Percentiles rank a stretch among this genome's conserved stretches.
These are phyloP conservation scores for Fusarium abutilonis DNA, from an alignment of 2,329 filamentous ascomycete genomes.

Conservation along the genomic window DNA sequence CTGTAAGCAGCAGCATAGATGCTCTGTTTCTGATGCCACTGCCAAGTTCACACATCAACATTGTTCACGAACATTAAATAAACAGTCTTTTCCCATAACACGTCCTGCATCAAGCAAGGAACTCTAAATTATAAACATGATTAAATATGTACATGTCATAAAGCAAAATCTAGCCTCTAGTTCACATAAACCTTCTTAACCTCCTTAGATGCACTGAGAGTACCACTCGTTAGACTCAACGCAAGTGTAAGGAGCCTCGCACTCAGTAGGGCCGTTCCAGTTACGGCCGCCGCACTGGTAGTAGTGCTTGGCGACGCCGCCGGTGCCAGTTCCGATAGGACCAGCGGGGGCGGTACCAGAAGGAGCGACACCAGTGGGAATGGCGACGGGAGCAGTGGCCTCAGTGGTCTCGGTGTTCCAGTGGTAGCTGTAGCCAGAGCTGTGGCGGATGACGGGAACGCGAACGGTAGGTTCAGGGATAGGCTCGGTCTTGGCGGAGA, in stretches of 20 bases:
- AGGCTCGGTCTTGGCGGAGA: neutral
- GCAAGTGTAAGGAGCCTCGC: conserved; percentile 36
- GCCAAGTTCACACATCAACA: neutral
- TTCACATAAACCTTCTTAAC: neutral
- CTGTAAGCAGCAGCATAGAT: too few relatives aligned
- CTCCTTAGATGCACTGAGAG: conserved; percentile 34
- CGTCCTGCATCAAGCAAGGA: conserved; percentile 31
- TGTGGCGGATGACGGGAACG: conserved; percentile 38
- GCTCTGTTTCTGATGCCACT: too few relatives aligned
- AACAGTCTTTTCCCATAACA: neutral
- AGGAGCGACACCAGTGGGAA: conserved; percentile 26
- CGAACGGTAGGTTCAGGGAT: conserved; percentile 8
- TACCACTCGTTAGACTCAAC: conserved; percentile 36
- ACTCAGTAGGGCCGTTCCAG: conserved; percentile 36
- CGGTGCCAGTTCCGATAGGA: conserved; percentile 24
- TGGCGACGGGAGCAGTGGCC: conserved; percentile 15
- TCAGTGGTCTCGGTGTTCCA: conserved; percentile 39
- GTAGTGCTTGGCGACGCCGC: conserved; percentile 23
- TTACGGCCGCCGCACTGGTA: conserved; percentile 40
- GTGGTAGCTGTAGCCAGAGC: conserved; percentile 26
- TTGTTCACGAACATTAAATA: neutral
- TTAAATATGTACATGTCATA: conserved; percentile 35
- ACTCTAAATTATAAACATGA: conserved; percentile 28
- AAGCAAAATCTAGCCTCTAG: conserved; percentile 3
- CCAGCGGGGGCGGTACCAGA: conserved; percentile 22